These are phyloP conservation scores for Xylariales sp. DNA, from an alignment of 2,329 filamentous ascomycete species.

Conservation along the genomic window DNA sequence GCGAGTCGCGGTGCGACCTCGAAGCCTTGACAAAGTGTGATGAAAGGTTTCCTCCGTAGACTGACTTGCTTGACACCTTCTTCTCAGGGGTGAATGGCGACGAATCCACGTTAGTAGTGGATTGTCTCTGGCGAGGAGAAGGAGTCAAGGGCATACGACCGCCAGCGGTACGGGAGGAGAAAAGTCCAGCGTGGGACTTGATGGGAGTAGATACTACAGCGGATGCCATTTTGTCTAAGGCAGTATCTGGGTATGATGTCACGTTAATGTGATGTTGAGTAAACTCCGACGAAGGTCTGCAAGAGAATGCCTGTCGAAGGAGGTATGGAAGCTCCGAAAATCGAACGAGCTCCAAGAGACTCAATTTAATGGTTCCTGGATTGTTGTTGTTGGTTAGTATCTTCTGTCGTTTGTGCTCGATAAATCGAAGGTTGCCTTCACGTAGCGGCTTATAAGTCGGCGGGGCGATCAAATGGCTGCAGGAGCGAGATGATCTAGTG, in stretches of 20 bases:
- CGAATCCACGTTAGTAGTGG: constrained; percentile 52
- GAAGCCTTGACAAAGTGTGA: constrained; percentile 70
- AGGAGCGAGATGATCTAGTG: constrained; percentile 44
- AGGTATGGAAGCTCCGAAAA: constrained; percentile 29
- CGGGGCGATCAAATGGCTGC: constrained; percentile 42
- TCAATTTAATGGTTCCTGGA: constrained; percentile 56
- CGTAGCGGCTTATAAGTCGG: constrained; percentile 38
- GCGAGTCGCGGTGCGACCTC: constrained; percentile 75
- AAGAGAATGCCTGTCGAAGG: constrained; percentile 39
- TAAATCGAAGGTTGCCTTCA: constrained; percentile 40
- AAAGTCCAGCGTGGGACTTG: constrained; percentile 91
- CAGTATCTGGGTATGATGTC: constrained; percentile 35
- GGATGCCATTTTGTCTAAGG: constrained; percentile 65
- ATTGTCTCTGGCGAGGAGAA: constrained; percentile 67
- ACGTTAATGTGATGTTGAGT: constrained; percentile 19
- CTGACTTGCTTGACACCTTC: constrained; percentile 61
- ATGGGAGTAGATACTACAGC: constrained; percentile 80
- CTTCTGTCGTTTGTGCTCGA: constrained; percentile 40
- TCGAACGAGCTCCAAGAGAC: constrained; percentile 55
- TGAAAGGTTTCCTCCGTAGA: constrained; percentile 76
- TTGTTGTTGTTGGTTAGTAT: constrained; percentile 39
- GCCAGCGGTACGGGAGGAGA: constrained; percentile 88
- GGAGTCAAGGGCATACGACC: constrained; percentile 93
- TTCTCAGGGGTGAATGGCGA: constrained; percentile 77
- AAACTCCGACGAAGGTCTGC: constrained; percentile 38